Conservation (phyloP, 768 basidiomycete genomes). For the Cyathus striatus region DNA sequence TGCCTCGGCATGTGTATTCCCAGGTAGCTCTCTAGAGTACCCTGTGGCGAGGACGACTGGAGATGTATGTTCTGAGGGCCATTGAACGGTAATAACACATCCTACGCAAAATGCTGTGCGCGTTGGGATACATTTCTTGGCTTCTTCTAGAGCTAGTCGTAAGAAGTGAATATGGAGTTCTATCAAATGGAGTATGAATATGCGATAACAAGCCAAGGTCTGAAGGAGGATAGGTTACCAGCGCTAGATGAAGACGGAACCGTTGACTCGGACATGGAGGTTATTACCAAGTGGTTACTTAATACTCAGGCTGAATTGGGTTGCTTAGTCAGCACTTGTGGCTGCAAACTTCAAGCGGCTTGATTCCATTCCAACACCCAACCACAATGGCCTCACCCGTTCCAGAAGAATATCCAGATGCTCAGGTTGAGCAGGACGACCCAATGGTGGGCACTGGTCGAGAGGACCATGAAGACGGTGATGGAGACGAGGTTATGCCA, state of each 20-base stretch:
- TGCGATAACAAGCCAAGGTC: no score
- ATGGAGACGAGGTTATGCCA: slow-evolving; percentile 50
- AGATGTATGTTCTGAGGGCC: slow-evolving; percentile 26
- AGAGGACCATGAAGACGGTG: slow-evolving; percentile 53
- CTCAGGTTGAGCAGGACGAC: slow-evolving; percentile 41
- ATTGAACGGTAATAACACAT: slow-evolving; percentile 59
- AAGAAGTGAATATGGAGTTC: slow-evolving; percentile 43
- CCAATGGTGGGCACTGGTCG: slow-evolving; percentile 53
- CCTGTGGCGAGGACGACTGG: slow-evolving; percentile 69
- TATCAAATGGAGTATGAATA: no score
- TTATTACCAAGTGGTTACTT: no score
- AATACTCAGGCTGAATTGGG: no score
- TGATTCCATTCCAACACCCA: no score
- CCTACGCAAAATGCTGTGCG: slow-evolving; percentile 91
- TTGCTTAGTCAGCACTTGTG: no score
- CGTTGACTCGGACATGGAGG: no score
- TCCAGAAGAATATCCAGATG: slow-evolving; percentile 26
- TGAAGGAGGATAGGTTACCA: no score
- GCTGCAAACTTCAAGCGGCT: no score
- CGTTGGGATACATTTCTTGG: slow-evolving; percentile 61
- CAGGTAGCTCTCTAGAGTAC: slow-evolving; percentile 85
- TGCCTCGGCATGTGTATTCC: slow-evolving; percentile 97
- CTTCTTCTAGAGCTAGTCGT: slow-evolving; percentile 63
- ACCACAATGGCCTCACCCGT: slow-evolving; percentile 57
- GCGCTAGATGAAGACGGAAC: no score